Evolutionary conservation across 352 stramenopile genomes (phyloP), one percentile per base, ranked within the genome.

Genomic region (Phytophthora rubi): DNA sequence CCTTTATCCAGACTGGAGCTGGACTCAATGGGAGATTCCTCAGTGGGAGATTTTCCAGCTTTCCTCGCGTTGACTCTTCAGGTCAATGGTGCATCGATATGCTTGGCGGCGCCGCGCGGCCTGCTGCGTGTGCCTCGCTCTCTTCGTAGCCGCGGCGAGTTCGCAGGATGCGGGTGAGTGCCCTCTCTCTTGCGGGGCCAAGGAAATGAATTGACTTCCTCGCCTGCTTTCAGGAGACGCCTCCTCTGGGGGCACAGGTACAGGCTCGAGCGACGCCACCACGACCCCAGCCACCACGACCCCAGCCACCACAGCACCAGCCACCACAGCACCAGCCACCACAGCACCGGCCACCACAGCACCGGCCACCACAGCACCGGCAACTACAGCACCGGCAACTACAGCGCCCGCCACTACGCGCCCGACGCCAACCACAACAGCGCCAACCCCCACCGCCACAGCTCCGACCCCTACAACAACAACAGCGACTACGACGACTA

Each of bases 121-220:
- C 39, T 47, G 33, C 9, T 47, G 39, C 39, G 4, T 47, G 39
- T 47, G 39, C 15, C 10, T 18, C n/a, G 39, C 39, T 18, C 39
- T 47, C 13, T 18, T 47, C 13, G 10, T 65, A 10, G 16, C 58
- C n/a, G n/a, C 33, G 3, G 18, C 58, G 16, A 51, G 21, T 21
- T 57, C 58, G 23, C 58, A 65, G 32, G 58, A 65, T 15, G 54
- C 32, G 6, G 58, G 58, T 65, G 30, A 33, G 57, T 47, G 15
- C 15, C 15, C 4, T 7, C 39, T 47, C 4, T 8, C 3, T 16
- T 6, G 10, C 37, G 39, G 39, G 39, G 13, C 10, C 39, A 47
- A 47, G 39, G 15, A 47, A 7, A 3, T n/a, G 39, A n/a, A 6
- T 47, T 62, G 52, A 62, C 8, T 16, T 21, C 13, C n/a, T 51